Evolutionary conservation across 306 rosid genomes (phyloP), one percentile per base, ranked within the genome.

Genomic region (Vigna trinervia): DNA sequence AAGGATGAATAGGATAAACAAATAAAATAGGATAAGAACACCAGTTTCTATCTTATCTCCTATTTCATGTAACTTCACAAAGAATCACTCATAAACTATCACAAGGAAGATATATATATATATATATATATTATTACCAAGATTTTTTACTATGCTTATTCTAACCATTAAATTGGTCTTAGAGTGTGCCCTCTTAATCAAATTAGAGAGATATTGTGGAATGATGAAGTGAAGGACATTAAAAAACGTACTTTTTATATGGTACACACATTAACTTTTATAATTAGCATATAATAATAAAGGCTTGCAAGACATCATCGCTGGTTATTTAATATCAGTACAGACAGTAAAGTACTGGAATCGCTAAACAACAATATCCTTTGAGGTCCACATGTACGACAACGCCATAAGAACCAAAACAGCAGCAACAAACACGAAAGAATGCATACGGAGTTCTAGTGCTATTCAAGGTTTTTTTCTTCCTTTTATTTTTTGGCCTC

Each of bases 311-410:
- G 73, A 53, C 57, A 39, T 50, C 9, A 4, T 79, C 14, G 34
- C 22, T 57, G 23, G 56, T 62, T 48, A 30, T 58, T 69, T 69
- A 69, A 22, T 19, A 22, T 66, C 36, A 54, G 67, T 20, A 19
- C 59, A 32, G 39, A 64, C 38, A 34, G 38, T 56, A 76, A 23
- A 32, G 76, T 47, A 12, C 70, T 59, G 62, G 53, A 56, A 13
- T 46, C 45, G 77, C 54, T 36, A 17, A 56, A 20, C 52, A 38
- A 13, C 52, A 26, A 6, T 47, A 71, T 56, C 63, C 63, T 51
- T 51, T 3, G 20, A 5, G 76, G 62, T 61, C 74, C 70, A 64
- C 50, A 43, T 3, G 23, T 77, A 23, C 36, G 50, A 68, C 39
- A 68, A 43, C 58, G 8, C 36, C 36, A 67, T 65, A 46, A 19